Evolutionary conservation across 352 stramenopile genomes (phyloP), one percentile per base, ranked within the genome.

Genomic region (Phytophthora sp.): DNA sequence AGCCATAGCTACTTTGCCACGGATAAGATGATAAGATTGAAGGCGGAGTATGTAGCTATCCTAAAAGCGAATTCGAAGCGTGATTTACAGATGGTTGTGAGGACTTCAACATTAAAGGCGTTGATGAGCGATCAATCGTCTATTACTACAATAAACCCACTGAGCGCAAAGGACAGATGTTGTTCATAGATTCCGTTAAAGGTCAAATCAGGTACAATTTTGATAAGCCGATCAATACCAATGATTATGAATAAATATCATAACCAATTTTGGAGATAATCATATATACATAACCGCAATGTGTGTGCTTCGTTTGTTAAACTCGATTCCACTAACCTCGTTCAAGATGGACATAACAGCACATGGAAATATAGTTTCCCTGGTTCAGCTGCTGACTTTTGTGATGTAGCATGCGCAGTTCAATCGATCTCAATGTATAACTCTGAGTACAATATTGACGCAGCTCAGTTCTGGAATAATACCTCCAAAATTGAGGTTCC

Each of bases 341-440:
- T 63, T 7, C 44, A 64, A 42, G 45, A 64, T 16, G 1, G 7
- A 20, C 35, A 44, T 3, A 51, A 64, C 1, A n/a, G 2, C 0
- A 64, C 44, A 3, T 57, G 56, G 56, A 49, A 50, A 51, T 57
- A 64, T 9, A 9, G 26, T 41, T 4, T n/a, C n/a, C n/a, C n/a
- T n/a, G n/a, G n/a, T n/a, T n/a, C n/a, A n/a, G n/a, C n/a, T n/a
- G n/a, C n/a, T n/a, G n/a, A n/a, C n/a, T n/a, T n/a, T n/a, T n/a
- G n/a, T n/a, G n/a, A n/a, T n/a, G n/a, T n/a, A n/a, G 44, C 12
- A 11, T 57, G 33, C 2, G 45, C 57, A 0, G 26, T 66, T 13
- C 58, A 66, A 49, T 49, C 27, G 3, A 65, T 65, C 16, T 23
- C 21, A 18, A 49, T 65, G 23, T 51, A 57, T 15, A 57, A 45